A percentile compares a stretch with the other conserved stretches of the same genome.
These are phyloP conservation scores for Bruguiera sexangula DNA, from an alignment of 345 rosid genomes.

Conservation along the genomic window DNA sequence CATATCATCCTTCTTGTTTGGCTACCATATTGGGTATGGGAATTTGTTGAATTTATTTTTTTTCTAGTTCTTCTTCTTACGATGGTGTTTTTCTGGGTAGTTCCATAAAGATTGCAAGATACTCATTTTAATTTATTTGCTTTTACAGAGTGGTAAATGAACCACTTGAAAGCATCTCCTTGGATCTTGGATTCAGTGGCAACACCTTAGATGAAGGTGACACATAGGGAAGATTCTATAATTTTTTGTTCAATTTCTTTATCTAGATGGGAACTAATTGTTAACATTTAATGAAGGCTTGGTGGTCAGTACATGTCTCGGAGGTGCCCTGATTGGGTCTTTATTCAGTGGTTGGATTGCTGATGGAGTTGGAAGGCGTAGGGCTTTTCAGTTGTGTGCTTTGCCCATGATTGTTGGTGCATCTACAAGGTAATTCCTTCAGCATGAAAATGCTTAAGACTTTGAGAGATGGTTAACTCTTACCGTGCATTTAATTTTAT, in stretches of 20 bases:
- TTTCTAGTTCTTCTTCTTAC: slow-evolving; percentile 9
- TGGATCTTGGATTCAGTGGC: slow-evolving; percentile 85
- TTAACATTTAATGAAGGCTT: slow-evolving; percentile 48
- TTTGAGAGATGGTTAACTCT: background rate
- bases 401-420: slow-evolving; percentile 94
- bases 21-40: slow-evolving; percentile 91
- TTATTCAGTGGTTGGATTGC: slow-evolving; percentile 82
- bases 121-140: slow-evolving; percentile 4
- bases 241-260: background rate
- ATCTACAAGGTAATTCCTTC: slow-evolving; percentile 52
- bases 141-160: slow-evolving; percentile 81
- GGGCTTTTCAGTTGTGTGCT: slow-evolving; percentile 83
- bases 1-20: slow-evolving; percentile 73
- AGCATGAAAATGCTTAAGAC: slow-evolving; percentile 6
- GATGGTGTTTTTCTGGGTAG: background rate
- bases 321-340: slow-evolving; percentile 80
- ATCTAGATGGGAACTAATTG: background rate
- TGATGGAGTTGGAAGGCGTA: slow-evolving; percentile 80
- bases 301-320: slow-evolving; percentile 94
- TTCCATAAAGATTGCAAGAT: slow-evolving; percentile 3
- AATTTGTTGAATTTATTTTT: slow-evolving; percentile 12
- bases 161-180: slow-evolving; percentile 87
- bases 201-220: slow-evolving; percentile 91
- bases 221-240: background rate
- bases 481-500: background rate